phyloP scores from a whole-genome alignment of 768 basidiomycete species.

The Lentinula detonsa region DNA sequence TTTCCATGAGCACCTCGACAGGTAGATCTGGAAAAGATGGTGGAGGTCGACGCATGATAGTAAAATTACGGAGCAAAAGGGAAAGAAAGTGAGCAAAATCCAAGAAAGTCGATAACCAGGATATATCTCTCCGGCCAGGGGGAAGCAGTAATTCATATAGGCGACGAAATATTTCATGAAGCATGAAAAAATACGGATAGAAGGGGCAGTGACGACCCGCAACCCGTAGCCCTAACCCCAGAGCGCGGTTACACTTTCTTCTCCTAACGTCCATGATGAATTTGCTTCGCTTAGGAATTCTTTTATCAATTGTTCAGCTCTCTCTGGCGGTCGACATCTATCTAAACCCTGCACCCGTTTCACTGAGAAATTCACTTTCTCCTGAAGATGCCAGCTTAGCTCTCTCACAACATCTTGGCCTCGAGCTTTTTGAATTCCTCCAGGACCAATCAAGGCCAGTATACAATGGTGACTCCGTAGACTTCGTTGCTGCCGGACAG shows the following conservation, averaged over 20 bases:
- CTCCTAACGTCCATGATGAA: not conserved
- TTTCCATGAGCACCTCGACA: conserved; percentile 48
- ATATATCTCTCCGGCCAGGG: not conserved
- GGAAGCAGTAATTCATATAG: not conserved
- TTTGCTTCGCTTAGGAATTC: conserved; percentile 3
- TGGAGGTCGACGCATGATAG: not conserved
- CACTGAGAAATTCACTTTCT: conserved; percentile 33
- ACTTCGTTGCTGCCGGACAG: conserved; percentile 53
- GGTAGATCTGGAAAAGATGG: conserved; percentile 28
- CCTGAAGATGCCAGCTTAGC: conserved; percentile 51
- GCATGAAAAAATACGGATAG: not conserved
- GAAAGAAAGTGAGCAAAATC: not conserved
- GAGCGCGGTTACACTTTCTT: not conserved
- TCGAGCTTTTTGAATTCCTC: conserved; percentile 57
- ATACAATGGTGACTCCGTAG: conserved; percentile 25
- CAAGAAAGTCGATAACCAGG: not conserved
- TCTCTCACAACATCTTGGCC: conserved; percentile 65
- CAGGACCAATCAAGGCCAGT: conserved; percentile 23
- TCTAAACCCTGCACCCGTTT: conserved; percentile 39
- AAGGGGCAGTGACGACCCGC: not conserved
- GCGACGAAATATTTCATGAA: not conserved
- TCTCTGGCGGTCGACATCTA: conserved; percentile 54
- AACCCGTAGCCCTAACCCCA: not conserved
- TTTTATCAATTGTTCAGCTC: conserved; percentile 29
- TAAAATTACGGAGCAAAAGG: conserved; percentile 12